Evolutionary conservation across 345 rosid species (phyloP).

Genomic region (Gossypium turneri): DNA sequence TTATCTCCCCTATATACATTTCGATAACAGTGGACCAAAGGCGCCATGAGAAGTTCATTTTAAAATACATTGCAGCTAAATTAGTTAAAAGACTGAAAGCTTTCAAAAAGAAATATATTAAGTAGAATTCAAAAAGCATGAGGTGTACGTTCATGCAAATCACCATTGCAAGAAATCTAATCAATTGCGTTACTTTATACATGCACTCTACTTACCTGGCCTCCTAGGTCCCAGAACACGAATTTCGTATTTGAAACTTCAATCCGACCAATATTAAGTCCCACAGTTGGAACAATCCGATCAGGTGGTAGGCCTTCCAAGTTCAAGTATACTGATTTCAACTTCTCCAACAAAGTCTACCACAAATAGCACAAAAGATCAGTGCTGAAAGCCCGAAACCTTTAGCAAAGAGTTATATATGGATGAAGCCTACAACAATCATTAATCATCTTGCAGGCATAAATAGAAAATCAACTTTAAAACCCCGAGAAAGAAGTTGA

Average conservation of each 20-base stretch:
- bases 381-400: not conserved
- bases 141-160: not conserved
- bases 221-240: slow-evolving; percentile 96
- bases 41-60: not conserved
- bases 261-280: slow-evolving; percentile 85
- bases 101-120: not conserved
- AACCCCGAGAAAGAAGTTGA: not conserved
- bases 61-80: not conserved
- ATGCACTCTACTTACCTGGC: slow-evolving; percentile 56
- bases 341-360: slow-evolving; percentile 90
- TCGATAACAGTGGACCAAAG: not conserved
- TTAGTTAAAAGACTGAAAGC: not conserved
- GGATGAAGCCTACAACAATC: not conserved
- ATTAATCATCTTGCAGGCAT: not conserved
- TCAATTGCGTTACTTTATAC: not conserved
- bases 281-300: slow-evolving; percentile 95
- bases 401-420: not conserved
- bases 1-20: not conserved
- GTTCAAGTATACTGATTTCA: slow-evolving; percentile 74
- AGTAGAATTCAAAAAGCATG: not conserved
- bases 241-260: slow-evolving; percentile 79
- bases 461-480: not conserved
- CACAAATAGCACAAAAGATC: slow-evolving; percentile 10
- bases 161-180: not conserved
- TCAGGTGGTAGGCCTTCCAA: slow-evolving; percentile 93